Percentiles rank a stretch among this genome's conserved stretches.
Evolutionary conservation across 331 rosid species (phyloP).

Genomic region (Ulmus americana): DNA sequence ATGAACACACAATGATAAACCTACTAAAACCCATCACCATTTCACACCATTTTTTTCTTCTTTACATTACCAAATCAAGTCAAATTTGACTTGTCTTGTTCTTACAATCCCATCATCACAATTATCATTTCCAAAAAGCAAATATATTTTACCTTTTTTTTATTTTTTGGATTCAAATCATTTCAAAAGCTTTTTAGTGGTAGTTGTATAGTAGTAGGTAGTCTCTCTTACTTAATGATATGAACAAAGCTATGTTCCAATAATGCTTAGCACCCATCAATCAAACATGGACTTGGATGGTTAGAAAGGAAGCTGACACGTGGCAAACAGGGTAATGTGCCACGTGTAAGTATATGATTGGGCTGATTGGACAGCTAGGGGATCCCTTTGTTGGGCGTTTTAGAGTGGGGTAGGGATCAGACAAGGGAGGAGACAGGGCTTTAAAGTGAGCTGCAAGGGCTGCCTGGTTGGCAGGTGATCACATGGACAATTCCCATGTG

Average conservation of each 20-base stretch:
- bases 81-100: neutral
- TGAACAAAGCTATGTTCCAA: neutral
- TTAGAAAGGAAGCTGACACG: neutral
- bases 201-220: neutral
- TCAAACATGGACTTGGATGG: neutral
- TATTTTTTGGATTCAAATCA: conserved; percentile 3
- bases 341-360: neutral
- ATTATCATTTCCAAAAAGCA: neutral
- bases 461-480: conserved; percentile 68
- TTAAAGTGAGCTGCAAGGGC: conserved; percentile 31
- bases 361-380: neutral
- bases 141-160: neutral
- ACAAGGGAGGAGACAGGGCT: conserved; percentile 38
- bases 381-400: conserved; percentile 12
- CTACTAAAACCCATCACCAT: neutral
- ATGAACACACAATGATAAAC: neutral
- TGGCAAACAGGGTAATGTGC: neutral
- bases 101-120: neutral
- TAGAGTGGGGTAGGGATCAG: conserved; percentile 1
- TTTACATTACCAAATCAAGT: neutral
- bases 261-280: neutral
- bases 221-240: neutral
- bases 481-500: conserved; percentile 47
- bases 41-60: neutral
- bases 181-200: neutral